These are phyloP conservation scores for Candida pseudoviswanathii DNA, from an alignment of 1,139 yeast species.

Conservation along the genomic window DNA sequence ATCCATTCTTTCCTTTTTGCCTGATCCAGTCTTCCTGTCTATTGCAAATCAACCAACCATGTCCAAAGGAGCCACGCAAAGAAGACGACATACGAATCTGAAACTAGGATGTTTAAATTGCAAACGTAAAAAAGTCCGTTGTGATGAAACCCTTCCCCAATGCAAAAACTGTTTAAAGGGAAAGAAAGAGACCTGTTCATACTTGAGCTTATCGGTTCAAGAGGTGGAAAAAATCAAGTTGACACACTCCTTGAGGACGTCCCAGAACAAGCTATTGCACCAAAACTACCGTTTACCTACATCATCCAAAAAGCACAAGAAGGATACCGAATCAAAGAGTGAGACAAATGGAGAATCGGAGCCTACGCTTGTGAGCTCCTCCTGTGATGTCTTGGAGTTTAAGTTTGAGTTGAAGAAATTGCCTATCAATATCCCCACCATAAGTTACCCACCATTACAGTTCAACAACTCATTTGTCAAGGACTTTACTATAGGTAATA, in stretches of 20 bases:
- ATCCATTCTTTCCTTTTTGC: background rate
- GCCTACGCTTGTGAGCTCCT: too few species aligned
- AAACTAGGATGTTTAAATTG: conserved; percentile 47
- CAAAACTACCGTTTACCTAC: conserved; percentile 34
- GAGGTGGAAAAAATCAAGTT: conserved; percentile 31
- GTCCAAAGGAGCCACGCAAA: conserved; percentile 16
- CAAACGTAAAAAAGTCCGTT: conserved; percentile 47
- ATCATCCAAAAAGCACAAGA: conserved; percentile 5
- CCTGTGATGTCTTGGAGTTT: conserved; percentile 22
- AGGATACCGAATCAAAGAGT: background rate
- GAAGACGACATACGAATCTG: conserved; percentile 46
- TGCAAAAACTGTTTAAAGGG: conserved; percentile 43
- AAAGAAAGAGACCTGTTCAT: conserved; percentile 35
- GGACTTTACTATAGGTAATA: conserved; percentile 23
- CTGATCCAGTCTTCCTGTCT: background rate
- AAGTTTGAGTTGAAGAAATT: conserved; percentile 27
- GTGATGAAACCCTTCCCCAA: conserved; percentile 47
- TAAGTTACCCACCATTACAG: conserved; percentile 28
- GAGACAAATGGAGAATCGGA: too few species aligned
- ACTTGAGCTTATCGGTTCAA: conserved; percentile 25
- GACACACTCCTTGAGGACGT: conserved; percentile 31
- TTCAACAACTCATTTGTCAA: conserved; percentile 22
- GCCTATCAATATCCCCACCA: conserved; percentile 26
- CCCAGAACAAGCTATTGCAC: conserved; percentile 31
- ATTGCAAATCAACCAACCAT: background rate